These are phyloP conservation scores for Microsporum ferrugineum DNA, from an alignment of 2,329 filamentous ascomycete genomes.

Conservation along the genomic window DNA sequence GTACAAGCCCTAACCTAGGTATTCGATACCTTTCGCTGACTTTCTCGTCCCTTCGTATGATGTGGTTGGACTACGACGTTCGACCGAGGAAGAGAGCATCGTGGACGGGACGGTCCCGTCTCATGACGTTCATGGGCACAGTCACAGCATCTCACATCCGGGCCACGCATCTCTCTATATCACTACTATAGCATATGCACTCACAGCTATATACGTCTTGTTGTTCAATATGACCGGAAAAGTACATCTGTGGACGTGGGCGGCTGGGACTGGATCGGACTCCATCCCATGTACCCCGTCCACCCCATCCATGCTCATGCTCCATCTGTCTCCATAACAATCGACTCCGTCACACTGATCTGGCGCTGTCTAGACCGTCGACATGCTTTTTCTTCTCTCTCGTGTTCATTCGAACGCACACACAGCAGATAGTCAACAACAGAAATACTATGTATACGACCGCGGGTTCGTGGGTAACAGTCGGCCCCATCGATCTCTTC, in stretches of 20 bases:
- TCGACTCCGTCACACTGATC: neutral
- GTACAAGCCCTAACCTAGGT: neutral
- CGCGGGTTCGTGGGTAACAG: neutral
- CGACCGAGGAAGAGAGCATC: neutral
- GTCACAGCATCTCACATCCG: neutral
- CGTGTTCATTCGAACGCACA: neutral
- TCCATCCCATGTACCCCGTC: slow-evolving; percentile 2
- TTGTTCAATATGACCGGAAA: neutral
- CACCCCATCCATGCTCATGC: neutral
- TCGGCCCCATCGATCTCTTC: neutral
- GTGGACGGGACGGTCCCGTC: neutral
- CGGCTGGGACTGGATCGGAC: slow-evolving; percentile 1
- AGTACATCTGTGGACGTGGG: neutral
- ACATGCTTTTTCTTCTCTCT: neutral
- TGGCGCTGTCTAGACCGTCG: neutral
- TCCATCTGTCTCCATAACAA: neutral
- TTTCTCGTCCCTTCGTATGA: neutral
- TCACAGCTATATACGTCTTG: no score
- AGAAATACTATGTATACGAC: no score
- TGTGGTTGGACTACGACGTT: neutral
- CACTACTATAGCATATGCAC: no score
- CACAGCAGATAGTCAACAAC: neutral
- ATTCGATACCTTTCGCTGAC: neutral
- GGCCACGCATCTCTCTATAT: neutral
- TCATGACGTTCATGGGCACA: neutral